Conservation (phyloP, 2,329 filamentous ascomycete genomes). For the Colletotrichum theobromicola region DNA sequence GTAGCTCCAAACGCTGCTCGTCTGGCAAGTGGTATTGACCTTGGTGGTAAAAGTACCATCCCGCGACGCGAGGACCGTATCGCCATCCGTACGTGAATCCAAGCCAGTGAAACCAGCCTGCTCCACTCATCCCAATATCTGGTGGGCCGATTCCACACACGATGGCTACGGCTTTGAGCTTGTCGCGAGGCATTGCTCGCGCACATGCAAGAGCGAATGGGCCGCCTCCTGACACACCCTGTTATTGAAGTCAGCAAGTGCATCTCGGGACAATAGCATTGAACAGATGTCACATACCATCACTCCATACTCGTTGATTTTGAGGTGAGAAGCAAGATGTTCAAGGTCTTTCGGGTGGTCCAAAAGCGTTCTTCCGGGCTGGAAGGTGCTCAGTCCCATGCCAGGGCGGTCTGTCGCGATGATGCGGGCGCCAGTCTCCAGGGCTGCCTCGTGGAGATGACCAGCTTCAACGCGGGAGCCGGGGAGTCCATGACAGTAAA, state of each 20-base stretch:
- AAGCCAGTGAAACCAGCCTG: constrained; percentile 19
- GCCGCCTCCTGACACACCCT: constrained; percentile 26
- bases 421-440: constrained; percentile 32
- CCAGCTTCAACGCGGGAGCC: constrained; percentile 42
- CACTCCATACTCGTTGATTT: constrained; percentile 1
- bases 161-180: constrained; percentile 20
- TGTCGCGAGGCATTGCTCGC: constrained; percentile 7
- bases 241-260: background rate
- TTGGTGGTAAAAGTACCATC: constrained; percentile 3
- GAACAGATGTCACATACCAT: constrained; percentile 2
- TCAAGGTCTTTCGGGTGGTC: constrained; percentile 26
- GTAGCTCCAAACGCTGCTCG: background rate
- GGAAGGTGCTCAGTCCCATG: constrained; percentile 43
- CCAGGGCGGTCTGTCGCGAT: constrained; percentile 47
- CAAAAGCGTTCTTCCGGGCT: constrained; percentile 32
- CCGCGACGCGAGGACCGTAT: constrained; percentile 7
- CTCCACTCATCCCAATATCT: constrained; percentile 24
- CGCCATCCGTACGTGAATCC: constrained; percentile 21
- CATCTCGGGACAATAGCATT: background rate
- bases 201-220: constrained; percentile 27
- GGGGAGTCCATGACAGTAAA: constrained; percentile 50
- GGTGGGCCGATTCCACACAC: constrained; percentile 25
- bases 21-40: constrained; percentile 8
- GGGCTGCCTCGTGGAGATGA: constrained; percentile 29
- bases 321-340: constrained; percentile 10